Conservation (phyloP, 192 early-diverging fungal genomes). For the Coemansia sp. region DNA sequence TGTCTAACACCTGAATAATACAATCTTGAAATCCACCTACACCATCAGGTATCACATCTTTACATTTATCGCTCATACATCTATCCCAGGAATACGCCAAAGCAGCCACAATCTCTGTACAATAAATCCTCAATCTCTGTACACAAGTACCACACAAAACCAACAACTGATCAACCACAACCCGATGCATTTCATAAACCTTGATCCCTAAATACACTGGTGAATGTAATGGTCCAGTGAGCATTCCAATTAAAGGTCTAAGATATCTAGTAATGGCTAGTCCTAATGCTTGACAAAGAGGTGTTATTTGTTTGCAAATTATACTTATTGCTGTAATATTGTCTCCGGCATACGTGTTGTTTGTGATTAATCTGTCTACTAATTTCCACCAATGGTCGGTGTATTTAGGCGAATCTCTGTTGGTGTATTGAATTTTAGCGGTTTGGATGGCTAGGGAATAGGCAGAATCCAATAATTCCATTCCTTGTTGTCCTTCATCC, state of each 20-base stretch:
- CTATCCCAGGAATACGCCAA: constrained; percentile 30
- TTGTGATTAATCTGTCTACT: constrained; percentile 16
- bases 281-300: constrained; percentile 17
- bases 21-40: background rate
- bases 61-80: background rate
- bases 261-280: constrained; percentile 24
- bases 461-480: constrained; percentile 10
- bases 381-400: constrained; percentile 25
- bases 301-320: constrained; percentile 13
- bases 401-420: constrained; percentile 4
- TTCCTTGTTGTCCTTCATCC: constrained; percentile 5
- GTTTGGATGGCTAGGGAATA: no score
- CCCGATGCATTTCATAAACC: constrained; percentile 16
- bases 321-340: constrained; percentile 14
- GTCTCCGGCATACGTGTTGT: constrained; percentile 28
- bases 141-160: constrained; percentile 19
- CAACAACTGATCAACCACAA: constrained; percentile 13
- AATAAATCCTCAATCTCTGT: constrained; percentile 18
- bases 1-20: background rate
- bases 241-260: constrained; percentile 28
- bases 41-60: background rate
- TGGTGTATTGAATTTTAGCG: constrained; percentile 18
- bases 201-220: constrained; percentile 9
- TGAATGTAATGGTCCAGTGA: constrained; percentile 12
- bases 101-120: constrained; percentile 22